Evolutionary conservation across 805 yeast genomes (phyloP), one percentile per base, ranked within the genome.

Genomic region (Pichia kluyveri): DNA sequence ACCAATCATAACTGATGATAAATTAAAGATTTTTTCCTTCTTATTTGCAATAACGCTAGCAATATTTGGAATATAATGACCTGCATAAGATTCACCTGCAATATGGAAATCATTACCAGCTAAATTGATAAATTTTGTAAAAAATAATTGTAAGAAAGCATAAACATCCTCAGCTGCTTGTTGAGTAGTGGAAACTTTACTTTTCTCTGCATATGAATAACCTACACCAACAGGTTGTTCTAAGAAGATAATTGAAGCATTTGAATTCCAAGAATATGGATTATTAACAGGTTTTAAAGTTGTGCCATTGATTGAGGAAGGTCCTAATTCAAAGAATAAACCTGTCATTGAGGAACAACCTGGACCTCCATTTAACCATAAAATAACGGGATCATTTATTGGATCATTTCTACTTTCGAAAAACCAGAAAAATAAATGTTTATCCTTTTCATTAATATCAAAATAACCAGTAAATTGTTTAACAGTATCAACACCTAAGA

Each of bases 311-410:
- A 87, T 80, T 23, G 81, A 72, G 2, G 95, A 73, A 15, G 96
- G 91, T 30, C 96, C 96, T 57, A 87, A 73, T 63, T 88, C 96
- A 62, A 86, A 86, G 62, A 87, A 83, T 55, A 86, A 73, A 0
- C 96, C 96, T 14, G 95, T 86, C 68, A 86, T 68, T 11, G 95
- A 86, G 15, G 95, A 85, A 68, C 96, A 88, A 5, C 96, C 96
- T 41, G 96, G 96, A 17, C 96, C 96, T 57, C 96, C 96, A 62
- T 88, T 88, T 61, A 88, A 74, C 96, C 96, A 89, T 56, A 91
- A 72, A 44, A 89, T 76, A 39, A 87, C 72, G 1, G 96, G 96
- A 66, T 87, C 96, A 51, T 74, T 85, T 54, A 69, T 69, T n/a
- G 96, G 96, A 65, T 86, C 90, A 63, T 83, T 83, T 72, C 95